Conservation (phyloP, 306 rosid species). For the Bauhinia variegata region DNA sequence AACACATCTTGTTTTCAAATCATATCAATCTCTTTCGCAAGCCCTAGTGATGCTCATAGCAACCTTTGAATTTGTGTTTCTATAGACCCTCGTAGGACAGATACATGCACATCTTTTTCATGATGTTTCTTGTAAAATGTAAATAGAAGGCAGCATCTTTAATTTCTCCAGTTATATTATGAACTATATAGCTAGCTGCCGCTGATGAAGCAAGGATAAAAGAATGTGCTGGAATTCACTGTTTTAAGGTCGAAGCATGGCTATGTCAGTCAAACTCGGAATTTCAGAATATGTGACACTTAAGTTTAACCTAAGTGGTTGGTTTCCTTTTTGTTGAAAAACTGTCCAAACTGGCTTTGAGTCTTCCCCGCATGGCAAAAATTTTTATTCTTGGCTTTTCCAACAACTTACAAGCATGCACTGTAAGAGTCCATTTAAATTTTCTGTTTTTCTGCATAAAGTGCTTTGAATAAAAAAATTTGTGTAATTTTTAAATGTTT, state of each 20-base stretch:
- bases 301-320: too few species aligned
- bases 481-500: too few species aligned
- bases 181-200: slow-evolving; percentile 8
- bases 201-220: slow-evolving; percentile 42
- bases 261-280: slow-evolving; percentile 36
- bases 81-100: slow-evolving; percentile 8
- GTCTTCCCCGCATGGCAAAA: too few species aligned
- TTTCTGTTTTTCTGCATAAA: too few species aligned
- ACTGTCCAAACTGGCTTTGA: too few species aligned
- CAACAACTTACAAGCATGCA: too few species aligned
- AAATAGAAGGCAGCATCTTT: background rate
- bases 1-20: slow-evolving; percentile 35
- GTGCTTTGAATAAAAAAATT: too few species aligned
- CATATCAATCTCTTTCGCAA: slow-evolving; percentile 12
- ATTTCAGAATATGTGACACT: slow-evolving; percentile 2
- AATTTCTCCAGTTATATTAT: background rate
- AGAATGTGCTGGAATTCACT: slow-evolving; percentile 42
- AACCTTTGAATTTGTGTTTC: slow-evolving; percentile 8
- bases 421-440: too few species aligned
- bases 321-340: too few species aligned
- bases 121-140: background rate
- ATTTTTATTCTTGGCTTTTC: too few species aligned
- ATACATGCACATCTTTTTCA: background rate
- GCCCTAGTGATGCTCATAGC: slow-evolving; percentile 40
- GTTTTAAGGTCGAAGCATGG: slow-evolving; percentile 37